Evolutionary conservation across 2,329 filamentous ascomycete genomes (phyloP).

Genomic region (Conoideocrella luteorostrata): DNA sequence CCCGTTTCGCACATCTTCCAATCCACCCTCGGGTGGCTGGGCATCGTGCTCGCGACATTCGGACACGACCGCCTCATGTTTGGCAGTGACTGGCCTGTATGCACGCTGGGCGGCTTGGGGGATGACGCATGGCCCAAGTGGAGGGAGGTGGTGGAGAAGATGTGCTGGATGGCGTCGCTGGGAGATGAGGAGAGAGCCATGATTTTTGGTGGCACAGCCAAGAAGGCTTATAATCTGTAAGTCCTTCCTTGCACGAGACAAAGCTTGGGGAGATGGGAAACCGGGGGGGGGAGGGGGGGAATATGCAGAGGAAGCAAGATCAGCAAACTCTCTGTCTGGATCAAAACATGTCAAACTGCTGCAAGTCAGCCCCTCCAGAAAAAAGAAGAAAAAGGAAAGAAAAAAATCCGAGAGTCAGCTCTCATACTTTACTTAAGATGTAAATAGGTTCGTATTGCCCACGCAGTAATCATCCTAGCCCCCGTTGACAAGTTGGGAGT

Average conservation of each 20-base stretch:
- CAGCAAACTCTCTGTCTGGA: too few relatives aligned
- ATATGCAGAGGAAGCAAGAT: not conserved
- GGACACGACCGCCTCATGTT: constrained; percentile 73
- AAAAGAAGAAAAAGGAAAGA: too few relatives aligned
- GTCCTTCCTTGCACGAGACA: too few relatives aligned
- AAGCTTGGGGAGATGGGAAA: too few relatives aligned
- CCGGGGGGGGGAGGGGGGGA: too few relatives aligned
- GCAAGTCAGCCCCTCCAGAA: too few relatives aligned
- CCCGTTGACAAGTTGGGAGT: too few relatives aligned
- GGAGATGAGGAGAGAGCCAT: constrained; percentile 53
- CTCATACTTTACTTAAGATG: not conserved
- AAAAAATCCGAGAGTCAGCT: too few relatives aligned
- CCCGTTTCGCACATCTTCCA: constrained; percentile 53
- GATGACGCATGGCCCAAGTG: constrained; percentile 68
- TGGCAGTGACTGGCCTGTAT: constrained; percentile 90
- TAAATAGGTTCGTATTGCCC: not conserved
- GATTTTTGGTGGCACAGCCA: constrained; percentile 68
- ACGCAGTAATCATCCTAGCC: too few relatives aligned
- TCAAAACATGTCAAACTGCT: too few relatives aligned
- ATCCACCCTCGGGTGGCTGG: constrained; percentile 63
- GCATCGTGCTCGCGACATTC: constrained; percentile 66
- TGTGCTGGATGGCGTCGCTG: constrained; percentile 59
- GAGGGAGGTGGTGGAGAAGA: constrained; percentile 61
- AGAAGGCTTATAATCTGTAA: constrained; percentile 59
- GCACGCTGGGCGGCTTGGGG: constrained; percentile 50